phyloP scores from a whole-genome alignment of 177 flowering plant species.

The Vitis hybrid region DNA sequence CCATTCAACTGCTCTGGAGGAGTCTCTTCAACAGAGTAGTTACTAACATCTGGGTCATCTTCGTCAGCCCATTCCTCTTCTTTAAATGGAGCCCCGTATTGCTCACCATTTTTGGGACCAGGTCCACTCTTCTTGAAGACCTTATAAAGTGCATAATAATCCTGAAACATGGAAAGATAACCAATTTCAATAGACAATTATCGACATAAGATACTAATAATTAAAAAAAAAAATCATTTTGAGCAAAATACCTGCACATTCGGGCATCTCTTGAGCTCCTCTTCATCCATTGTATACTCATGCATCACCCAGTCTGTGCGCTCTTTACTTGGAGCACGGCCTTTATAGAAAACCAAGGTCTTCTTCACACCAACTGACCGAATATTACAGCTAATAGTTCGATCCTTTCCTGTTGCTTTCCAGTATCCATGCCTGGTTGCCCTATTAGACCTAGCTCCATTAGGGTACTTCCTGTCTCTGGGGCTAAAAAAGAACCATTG shows the following conservation, averaged over 20 bases:
- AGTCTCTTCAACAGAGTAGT: slow-evolving; percentile 16
- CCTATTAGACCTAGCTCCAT: slow-evolving; percentile 74
- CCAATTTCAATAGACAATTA: neutral
- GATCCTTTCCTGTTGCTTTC: slow-evolving; percentile 97
- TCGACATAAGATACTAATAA: neutral
- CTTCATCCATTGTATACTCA: slow-evolving; percentile 80
- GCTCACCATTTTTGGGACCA: slow-evolving; percentile 98
- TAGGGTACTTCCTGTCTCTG: slow-evolving; percentile 83
- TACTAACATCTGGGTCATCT: slow-evolving; percentile 23
- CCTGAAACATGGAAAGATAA: slow-evolving; percentile 34
- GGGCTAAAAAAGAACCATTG: slow-evolving; percentile 94
- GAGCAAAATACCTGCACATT: slow-evolving; percentile 41
- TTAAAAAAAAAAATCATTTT: neutral
- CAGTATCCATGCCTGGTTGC: slow-evolving; percentile 85
- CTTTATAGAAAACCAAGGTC: slow-evolving; percentile 76
- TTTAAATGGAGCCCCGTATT: slow-evolving; percentile 87
- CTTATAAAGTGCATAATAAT: slow-evolving; percentile 79
- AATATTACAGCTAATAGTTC: slow-evolving; percentile 50
- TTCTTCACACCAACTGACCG: slow-evolving; percentile 78
- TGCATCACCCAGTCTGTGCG: slow-evolving; percentile 99
- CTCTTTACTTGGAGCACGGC: slow-evolving; percentile 79
- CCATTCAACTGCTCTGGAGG: slow-evolving; percentile 14
- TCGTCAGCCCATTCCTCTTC: slow-evolving; percentile 93
- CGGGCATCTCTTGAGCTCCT: slow-evolving; percentile 74
- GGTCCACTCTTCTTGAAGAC: slow-evolving; percentile 86